Base-by-base conservation (phyloP, 495 filamentous ascomycete species). In the Aspergillus cavernicola region DNA sequence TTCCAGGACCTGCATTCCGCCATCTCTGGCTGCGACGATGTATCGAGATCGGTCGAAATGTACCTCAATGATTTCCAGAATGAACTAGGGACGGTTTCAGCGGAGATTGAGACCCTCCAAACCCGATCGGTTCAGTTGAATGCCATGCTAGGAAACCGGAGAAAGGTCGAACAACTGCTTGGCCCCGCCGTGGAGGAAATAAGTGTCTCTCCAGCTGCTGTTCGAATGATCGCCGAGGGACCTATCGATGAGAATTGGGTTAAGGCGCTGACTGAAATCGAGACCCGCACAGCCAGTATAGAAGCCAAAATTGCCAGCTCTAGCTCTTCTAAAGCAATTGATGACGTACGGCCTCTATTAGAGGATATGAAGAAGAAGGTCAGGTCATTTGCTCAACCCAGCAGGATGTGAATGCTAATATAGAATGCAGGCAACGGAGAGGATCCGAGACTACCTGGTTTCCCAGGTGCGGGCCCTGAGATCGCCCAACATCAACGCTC, bases 21-120 rank as follows among this genome's bases (percentile, higher is more conserved):
- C 7, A 97, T 98, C 56, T 69, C 77, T 28, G 88, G 88, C 24
- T 97, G 93, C 66, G 92, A 98, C 67, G 88, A 95, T 60, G 89
- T 98, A 36, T 82, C 97, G 35, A 87, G 83, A 63, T 95, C 95
- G 1, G 92, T 98, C 40, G 92, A 98, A 69, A 80, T 80, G 15
- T 97, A 96, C 63, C 71, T 98, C 43, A 88, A 88, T 37, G 90
- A 86, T 63, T 98, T 98, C 61, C 90, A 92, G 69, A 87, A 86
- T 43, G 93, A 98, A 66, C 78, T 98, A 12, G 91, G 90, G 3
- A 80, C 82, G 2, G 95, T 98, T 6, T 96, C 93, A 8, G 84
- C 89, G 3, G 93, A 98, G 63, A 98, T 98, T 23, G 95, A 98
- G 70, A 89, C 82, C 12, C 74, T 98, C 15, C 93, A 98, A 67